phyloP scores from a whole-genome alignment of 306 rosid species.

The Prosopis cineraria region DNA sequence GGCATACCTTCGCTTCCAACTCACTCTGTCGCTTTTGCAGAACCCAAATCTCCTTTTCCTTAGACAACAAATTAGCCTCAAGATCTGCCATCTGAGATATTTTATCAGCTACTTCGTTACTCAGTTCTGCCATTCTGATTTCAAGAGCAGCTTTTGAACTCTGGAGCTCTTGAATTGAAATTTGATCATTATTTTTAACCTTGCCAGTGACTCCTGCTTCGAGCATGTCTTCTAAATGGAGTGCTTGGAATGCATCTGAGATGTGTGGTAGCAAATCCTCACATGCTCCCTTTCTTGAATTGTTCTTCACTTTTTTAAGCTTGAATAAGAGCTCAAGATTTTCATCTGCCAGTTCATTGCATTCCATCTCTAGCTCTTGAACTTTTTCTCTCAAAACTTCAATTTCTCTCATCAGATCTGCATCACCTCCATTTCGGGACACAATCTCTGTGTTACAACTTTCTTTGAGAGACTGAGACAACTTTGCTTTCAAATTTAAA shows the following conservation, averaged over 20 bases:
- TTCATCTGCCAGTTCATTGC: constrained; percentile 92
- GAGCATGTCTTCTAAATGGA: constrained; percentile 41
- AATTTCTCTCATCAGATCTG: constrained; percentile 57
- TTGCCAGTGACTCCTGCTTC: constrained; percentile 35
- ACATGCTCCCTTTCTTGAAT: constrained; percentile 34
- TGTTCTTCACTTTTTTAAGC: constrained; percentile 70
- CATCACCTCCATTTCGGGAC: constrained; percentile 49
- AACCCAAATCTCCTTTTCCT: constrained; percentile 44
- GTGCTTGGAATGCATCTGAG: constrained; percentile 38
- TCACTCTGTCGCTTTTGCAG: constrained; percentile 38
- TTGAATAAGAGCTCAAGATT: constrained; percentile 83
- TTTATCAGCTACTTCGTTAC: constrained; percentile 34
- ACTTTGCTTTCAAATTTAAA: constrained; percentile 42
- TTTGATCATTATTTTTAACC: constrained; percentile 30
- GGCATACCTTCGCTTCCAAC: constrained; percentile 48
- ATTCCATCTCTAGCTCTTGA: constrained; percentile 88
- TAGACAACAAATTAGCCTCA: constrained; percentile 43
- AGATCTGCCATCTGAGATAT: constrained; percentile 42
- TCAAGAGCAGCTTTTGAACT: constrained; percentile 40
- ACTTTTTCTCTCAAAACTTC: constrained; percentile 67
- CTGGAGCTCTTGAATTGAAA: constrained; percentile 45
- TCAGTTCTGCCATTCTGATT: constrained; percentile 44
- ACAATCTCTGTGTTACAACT: constrained; percentile 39
- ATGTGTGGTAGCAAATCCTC: constrained; percentile 34
- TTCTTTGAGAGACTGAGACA: constrained; percentile 50